These are phyloP conservation scores for Fennellomyces sp. DNA, from an alignment of 371 early-diverging fungal species.

Conservation along the genomic window DNA sequence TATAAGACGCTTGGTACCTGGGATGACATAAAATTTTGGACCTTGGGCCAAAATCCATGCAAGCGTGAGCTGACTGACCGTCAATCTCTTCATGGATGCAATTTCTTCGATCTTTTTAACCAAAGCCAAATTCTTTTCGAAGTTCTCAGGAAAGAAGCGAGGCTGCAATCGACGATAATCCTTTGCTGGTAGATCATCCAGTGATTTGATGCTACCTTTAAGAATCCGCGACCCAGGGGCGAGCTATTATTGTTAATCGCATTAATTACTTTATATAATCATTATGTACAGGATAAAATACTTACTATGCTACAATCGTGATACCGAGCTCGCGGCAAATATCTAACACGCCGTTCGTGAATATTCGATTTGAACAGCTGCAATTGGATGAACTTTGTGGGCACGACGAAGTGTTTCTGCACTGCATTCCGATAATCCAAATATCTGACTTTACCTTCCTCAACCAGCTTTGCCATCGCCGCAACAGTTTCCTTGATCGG, in stretches of 20 bases:
- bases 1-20: constrained; percentile 55
- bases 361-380: constrained; percentile 61
- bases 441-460: constrained; percentile 60
- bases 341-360: constrained; percentile 49
- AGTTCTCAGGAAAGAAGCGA: constrained; percentile 53
- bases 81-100: constrained; percentile 44
- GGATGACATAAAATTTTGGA: constrained; percentile 47
- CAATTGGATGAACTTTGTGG: constrained; percentile 65
- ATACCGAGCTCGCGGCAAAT: constrained; percentile 61
- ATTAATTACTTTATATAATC: too few species aligned
- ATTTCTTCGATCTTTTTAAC: constrained; percentile 48
- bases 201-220: constrained; percentile 50
- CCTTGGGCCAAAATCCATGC: constrained; percentile 63
- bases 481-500: constrained; percentile 62
- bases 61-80: constrained; percentile 48
- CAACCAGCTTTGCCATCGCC: constrained; percentile 64
- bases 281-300: too few species aligned
- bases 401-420: constrained; percentile 60
- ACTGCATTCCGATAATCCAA: constrained; percentile 60
- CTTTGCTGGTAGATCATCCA: constrained; percentile 45
- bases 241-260: constrained; percentile 39
- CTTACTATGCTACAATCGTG: constrained; percentile 52
- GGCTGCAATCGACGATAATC: constrained; percentile 54
- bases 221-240: constrained; percentile 64
- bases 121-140: constrained; percentile 54